Conservation (phyloP, 441 rosid species). For the Populus tomentosa region DNA sequence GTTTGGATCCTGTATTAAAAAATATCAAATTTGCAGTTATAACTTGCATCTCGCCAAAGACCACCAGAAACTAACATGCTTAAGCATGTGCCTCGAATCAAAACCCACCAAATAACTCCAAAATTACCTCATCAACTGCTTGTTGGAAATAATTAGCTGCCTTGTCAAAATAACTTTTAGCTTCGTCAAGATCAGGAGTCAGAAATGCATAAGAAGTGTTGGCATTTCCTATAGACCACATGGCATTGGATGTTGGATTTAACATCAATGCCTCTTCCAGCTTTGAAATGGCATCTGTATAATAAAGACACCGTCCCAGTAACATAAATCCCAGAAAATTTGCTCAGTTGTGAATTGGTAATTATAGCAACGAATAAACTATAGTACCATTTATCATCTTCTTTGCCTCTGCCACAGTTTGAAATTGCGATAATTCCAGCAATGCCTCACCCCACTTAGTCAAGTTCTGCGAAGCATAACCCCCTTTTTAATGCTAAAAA, state of each 20-base stretch:
- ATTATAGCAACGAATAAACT: not conserved
- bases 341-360: not conserved
- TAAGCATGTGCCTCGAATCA: not conserved
- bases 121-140: slow-evolving; percentile 64
- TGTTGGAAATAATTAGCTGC: slow-evolving; percentile 58
- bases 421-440: slow-evolving; percentile 80
- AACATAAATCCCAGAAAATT: not conserved
- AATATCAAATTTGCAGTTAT: not conserved
- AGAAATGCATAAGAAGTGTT: slow-evolving; percentile 67
- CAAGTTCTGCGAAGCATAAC: slow-evolving; percentile 47
- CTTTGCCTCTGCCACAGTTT: slow-evolving; percentile 45
- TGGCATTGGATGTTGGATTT: slow-evolving; percentile 52
- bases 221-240: slow-evolving; percentile 86
- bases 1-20: slow-evolving; percentile 48
- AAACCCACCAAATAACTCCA: not conserved
- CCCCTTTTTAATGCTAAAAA: not conserved
- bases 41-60: not conserved
- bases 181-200: slow-evolving; percentile 54
- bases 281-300: slow-evolving; percentile 65
- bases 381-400: slow-evolving; percentile 55
- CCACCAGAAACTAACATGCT: not conserved
- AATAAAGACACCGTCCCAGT: not conserved
- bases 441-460: slow-evolving; percentile 81
- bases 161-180: slow-evolving; percentile 49
- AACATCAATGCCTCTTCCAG: slow-evolving; percentile 77